These are phyloP conservation scores for Phytophthora hibernalis DNA, from an alignment of 352 stramenopile genomes.

Conservation along the genomic window DNA sequence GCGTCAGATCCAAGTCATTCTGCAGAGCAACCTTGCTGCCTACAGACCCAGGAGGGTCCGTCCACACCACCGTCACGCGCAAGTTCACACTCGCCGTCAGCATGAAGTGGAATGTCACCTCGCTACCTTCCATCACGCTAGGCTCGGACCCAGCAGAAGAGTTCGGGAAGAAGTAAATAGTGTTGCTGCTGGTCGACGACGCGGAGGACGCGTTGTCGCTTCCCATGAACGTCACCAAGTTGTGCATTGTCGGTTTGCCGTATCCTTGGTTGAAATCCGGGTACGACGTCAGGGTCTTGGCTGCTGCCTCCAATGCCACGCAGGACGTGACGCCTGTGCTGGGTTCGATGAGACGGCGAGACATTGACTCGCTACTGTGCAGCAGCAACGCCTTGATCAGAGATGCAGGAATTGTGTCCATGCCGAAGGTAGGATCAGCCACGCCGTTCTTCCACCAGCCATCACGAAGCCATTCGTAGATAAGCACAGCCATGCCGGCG, in stretches of 20 bases:
- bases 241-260: constrained; percentile 72
- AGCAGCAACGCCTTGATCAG: constrained; percentile 89
- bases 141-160: constrained; percentile 59
- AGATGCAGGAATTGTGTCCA: constrained; percentile 61
- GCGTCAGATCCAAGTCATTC: constrained; percentile 76
- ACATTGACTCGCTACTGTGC: constrained; percentile 77
- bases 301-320: constrained; percentile 48
- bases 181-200: constrained; percentile 31
- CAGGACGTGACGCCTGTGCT: constrained; percentile 60
- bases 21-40: constrained; percentile 60
- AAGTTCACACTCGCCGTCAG: constrained; percentile 61
- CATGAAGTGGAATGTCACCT: constrained; percentile 65
- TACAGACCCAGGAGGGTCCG: constrained; percentile 65
- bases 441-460: constrained; percentile 79
- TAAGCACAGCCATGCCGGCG: constrained; percentile 76
- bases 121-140: constrained; percentile 53
- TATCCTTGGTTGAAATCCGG: constrained; percentile 83
- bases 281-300: constrained; percentile 44
- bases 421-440: constrained; percentile 62
- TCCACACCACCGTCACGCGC: constrained; percentile 78
- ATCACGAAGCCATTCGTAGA: constrained; percentile 90
- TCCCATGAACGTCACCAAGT: constrained; percentile 58
- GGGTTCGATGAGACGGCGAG: constrained; percentile 50
- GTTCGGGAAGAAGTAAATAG: constrained; percentile 65
- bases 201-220: constrained; percentile 19